These are phyloP conservation scores for Lepidopterella palustris DNA, from an alignment of 495 filamentous ascomycete genomes.

Conservation along the genomic window DNA sequence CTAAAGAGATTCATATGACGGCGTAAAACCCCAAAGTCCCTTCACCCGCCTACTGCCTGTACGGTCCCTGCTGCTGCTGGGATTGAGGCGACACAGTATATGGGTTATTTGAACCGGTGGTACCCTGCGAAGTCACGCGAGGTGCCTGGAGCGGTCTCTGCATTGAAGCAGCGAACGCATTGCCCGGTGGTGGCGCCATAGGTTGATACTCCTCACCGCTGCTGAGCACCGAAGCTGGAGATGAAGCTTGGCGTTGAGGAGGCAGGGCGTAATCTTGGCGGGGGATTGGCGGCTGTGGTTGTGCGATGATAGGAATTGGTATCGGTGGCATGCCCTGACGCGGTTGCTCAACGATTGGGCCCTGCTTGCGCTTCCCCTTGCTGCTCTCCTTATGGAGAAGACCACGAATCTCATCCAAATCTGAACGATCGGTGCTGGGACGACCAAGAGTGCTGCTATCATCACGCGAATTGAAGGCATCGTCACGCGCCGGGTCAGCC, in stretches of 20 bases:
- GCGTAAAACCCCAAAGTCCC: not conserved
- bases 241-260: slow-evolving; percentile 3
- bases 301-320: slow-evolving; percentile 17
- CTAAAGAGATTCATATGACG: not conserved
- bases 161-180: slow-evolving; percentile 11
- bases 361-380: slow-evolving; percentile 22
- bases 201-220: slow-evolving; percentile 16
- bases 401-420: slow-evolving; percentile 26
- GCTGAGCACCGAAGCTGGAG: slow-evolving; percentile 14
- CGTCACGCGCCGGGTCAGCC: slow-evolving; percentile 38
- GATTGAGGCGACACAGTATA: not conserved
- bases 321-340: slow-evolving; percentile 21
- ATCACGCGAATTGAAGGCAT: slow-evolving; percentile 33
- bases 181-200: slow-evolving; percentile 10
- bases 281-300: not conserved
- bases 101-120: slow-evolving; percentile 7
- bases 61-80: not conserved
- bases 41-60: not conserved
- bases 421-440: slow-evolving; percentile 25
- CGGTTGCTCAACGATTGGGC: not conserved
- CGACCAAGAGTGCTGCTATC: slow-evolving; percentile 29
- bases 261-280: slow-evolving; percentile 15
- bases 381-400: slow-evolving; percentile 24
- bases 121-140: not conserved
- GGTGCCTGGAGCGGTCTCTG: slow-evolving; percentile 10